phyloP scores from a whole-genome alignment of 2,329 filamentous ascomycete genomes.

The Sporothrix protearum region DNA sequence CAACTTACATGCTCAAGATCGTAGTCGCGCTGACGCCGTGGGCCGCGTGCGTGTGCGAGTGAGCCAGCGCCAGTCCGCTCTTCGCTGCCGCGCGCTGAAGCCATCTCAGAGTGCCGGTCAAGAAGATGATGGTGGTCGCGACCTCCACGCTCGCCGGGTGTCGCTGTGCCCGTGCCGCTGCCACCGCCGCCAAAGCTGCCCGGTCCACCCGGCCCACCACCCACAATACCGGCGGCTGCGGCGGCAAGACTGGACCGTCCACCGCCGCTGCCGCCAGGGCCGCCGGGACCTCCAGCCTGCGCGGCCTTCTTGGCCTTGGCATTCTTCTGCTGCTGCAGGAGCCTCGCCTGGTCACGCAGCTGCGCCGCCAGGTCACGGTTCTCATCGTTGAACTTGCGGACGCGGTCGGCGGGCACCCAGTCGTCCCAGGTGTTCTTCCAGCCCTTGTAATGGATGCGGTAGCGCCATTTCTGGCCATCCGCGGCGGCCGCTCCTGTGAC shows the following conservation, averaged over 20 bases:
- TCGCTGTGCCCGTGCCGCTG: slow-evolving; percentile 22
- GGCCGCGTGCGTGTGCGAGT: slow-evolving; percentile 61
- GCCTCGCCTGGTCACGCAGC: slow-evolving; percentile 65
- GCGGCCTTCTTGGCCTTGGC: slow-evolving; percentile 40
- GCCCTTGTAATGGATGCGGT: slow-evolving; percentile 96
- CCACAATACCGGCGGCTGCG: slow-evolving; percentile 32
- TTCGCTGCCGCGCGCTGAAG: slow-evolving; percentile 70
- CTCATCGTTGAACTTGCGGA: slow-evolving; percentile 91
- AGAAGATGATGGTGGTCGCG: slow-evolving; percentile 24
- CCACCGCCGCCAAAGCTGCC: slow-evolving; percentile 8
- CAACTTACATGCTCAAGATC: slow-evolving; percentile 76
- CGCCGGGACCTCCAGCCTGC: slow-evolving; percentile 35
- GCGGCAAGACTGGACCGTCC: slow-evolving; percentile 32
- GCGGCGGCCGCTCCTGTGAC: slow-evolving; percentile 64
- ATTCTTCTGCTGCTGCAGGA: slow-evolving; percentile 51
- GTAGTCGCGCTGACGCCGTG: slow-evolving; percentile 72
- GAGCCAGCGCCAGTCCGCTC: slow-evolving; percentile 64
- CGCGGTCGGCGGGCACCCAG: slow-evolving; percentile 90
- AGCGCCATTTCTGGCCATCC: slow-evolving; percentile 54
- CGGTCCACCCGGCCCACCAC: slow-evolving; percentile 34
- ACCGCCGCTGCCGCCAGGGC: slow-evolving; percentile 31
- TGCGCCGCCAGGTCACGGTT: slow-evolving; percentile 84
- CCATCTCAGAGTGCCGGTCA: slow-evolving; percentile 51
- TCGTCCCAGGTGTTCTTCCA: slow-evolving; percentile 99
- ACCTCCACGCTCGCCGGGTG: slow-evolving; percentile 21